Evolutionary conservation across 768 basidiomycete genomes (phyloP), one percentile per base, ranked within the genome.

Genomic region (Rhizopogon vesiculosus): DNA sequence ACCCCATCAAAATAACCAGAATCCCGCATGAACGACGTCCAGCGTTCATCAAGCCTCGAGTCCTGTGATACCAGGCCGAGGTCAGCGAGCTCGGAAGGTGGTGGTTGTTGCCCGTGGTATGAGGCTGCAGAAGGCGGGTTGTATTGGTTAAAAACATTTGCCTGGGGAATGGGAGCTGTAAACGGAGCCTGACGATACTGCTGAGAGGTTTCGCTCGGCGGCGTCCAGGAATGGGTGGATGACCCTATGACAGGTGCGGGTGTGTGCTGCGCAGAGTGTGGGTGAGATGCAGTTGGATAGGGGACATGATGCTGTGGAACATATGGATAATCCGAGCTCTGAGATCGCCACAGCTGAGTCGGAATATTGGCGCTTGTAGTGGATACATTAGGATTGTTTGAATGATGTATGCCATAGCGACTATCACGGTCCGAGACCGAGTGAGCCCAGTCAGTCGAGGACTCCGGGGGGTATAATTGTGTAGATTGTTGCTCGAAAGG

Each of bases 1-100:
- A 68, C 69, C 13, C 66, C 68, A 56, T 74, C 75, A 33, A 78
- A 64, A 57, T 75, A 71, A 2, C 82, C 79, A 7, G 78, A 80
- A 53, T 84, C 78, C 22, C 79, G 78, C 81, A 85, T 81, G 61
- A 85, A 84, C 29, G 77, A 78, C 53, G 77, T 77, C 84, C 84
- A 85, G 22, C 81, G 71, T 62, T 81, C 80, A 50, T 82, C 81
- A 40, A 84, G 62, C 39, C 80, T 70, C 43, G 81, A 80, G 56
- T 78, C 78, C 22, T 80, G 72, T 9, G 84, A 72, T 5, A 83
- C 82, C 25, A 88, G 69, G 7, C 87, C 87, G 3, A 88, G 74
- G 53, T 82, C 77, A 0, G 82, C 78, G 16, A 87, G 69, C 51
- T 84, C 82, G 16, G 75, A 62, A 28, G 71, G 66, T 16, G 71